Evolutionary conservation across 139 green algal species (phyloP).

Genomic region (Marvania coccoides): DNA sequence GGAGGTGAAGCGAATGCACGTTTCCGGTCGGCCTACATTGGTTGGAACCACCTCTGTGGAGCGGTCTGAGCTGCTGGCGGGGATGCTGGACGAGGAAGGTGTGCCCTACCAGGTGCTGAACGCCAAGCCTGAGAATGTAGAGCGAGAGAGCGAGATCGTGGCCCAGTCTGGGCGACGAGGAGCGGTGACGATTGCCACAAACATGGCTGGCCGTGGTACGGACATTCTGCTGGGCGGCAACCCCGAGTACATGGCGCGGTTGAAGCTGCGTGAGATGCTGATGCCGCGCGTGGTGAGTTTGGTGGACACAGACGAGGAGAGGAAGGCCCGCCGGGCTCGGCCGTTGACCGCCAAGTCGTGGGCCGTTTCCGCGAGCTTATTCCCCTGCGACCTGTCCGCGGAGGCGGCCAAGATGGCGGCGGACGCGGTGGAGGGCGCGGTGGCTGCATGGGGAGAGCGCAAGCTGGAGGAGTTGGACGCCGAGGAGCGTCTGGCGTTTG

Average conservation of each 20-base stretch:
- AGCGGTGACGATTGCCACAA: conserved; percentile 94
- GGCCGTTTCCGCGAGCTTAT: conserved; percentile 58
- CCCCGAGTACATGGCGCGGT: conserved; percentile 78
- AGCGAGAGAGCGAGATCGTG: conserved; percentile 95
- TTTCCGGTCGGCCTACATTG: conserved; percentile 81
- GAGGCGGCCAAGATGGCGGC: conserved; percentile 11
- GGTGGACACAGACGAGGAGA: conserved; percentile 21
- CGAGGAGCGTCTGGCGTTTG: conserved; percentile 85
- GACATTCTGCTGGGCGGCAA: conserved; percentile 98
- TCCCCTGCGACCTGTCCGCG: conserved; percentile 73
- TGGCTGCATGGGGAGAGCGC: conserved; percentile 33
- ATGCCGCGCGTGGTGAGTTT: conserved; percentile 68
- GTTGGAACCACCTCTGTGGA: conserved; percentile 93
- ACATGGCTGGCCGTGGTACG: conserved; percentile 97
- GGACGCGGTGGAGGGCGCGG: conserved; percentile 23
- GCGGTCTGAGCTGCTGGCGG: conserved; percentile 75
- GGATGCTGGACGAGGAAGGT: conserved; percentile 57
- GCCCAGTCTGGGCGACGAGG: conserved; percentile 75
- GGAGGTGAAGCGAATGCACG: conserved; percentile 87
- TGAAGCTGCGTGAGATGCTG: conserved; percentile 90
- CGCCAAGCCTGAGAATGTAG: conserved; percentile 98
- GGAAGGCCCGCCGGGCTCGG: conserved; percentile 1
- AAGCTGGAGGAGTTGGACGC: conserved; percentile 71
- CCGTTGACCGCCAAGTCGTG: conserved; percentile 31
- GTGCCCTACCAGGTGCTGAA: conserved; percentile 92